Percentiles rank a stretch among this genome's conserved stretches.
These are phyloP conservation scores for Trichocladium antarcticum DNA, from an alignment of 495 filamentous ascomycete genomes.

Conservation along the genomic window DNA sequence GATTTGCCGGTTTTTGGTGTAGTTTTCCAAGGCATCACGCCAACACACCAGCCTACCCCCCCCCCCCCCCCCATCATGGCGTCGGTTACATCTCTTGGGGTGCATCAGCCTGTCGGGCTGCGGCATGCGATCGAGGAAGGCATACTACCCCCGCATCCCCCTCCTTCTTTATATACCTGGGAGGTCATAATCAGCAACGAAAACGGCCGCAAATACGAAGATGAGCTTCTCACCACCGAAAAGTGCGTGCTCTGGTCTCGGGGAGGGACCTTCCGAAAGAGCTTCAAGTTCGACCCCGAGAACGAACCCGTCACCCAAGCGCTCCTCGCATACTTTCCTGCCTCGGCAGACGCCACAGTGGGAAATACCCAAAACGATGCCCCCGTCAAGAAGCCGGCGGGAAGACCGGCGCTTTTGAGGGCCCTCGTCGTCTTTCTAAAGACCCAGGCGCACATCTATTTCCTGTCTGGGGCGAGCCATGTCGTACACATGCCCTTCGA, in stretches of 20 bases:
- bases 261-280: slow-evolving; percentile 71
- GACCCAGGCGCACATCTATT: slow-evolving; percentile 86
- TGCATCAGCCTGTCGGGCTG: slow-evolving; percentile 75
- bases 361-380: background rate
- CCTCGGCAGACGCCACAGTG: slow-evolving; percentile 33
- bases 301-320: slow-evolving; percentile 76
- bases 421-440: slow-evolving; percentile 86
- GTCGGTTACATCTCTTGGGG: slow-evolving; percentile 71
- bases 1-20: slow-evolving; percentile 1
- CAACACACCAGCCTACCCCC: too few relatives aligned
- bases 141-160: slow-evolving; percentile 59
- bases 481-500: slow-evolving; percentile 90
- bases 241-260: slow-evolving; percentile 85
- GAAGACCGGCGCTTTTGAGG: slow-evolving; percentile 37
- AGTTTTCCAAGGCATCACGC: background rate
- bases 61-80: slow-evolving; percentile 58
- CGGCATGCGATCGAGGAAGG: slow-evolving; percentile 73
- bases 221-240: slow-evolving; percentile 79
- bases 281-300: slow-evolving; percentile 79
- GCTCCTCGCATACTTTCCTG: slow-evolving; percentile 69
- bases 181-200: slow-evolving; percentile 39
- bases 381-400: slow-evolving; percentile 7
- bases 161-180: slow-evolving; percentile 63
- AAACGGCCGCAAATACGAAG: slow-evolving; percentile 43
- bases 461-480: slow-evolving; percentile 78